Evolutionary conservation across 352 stramenopile genomes (phyloP).

Genomic region (Elongisporangium anandrum): DNA sequence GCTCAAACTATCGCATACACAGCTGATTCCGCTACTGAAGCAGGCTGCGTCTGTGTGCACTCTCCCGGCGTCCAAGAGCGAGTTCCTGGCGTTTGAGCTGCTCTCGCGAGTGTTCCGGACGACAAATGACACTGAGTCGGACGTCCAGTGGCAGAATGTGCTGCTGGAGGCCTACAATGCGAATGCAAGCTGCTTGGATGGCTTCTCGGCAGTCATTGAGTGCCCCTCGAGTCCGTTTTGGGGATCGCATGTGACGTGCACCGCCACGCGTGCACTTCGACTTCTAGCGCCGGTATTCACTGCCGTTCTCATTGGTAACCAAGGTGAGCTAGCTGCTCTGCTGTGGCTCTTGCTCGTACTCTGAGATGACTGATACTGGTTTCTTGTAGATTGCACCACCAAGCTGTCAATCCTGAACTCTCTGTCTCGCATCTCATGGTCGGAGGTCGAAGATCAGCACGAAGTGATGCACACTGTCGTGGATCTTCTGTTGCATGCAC

Average conservation of each 20-base stretch:
- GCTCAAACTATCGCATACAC: background rate
- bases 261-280: slow-evolving; percentile 12
- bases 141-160: slow-evolving; percentile 3
- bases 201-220: slow-evolving; percentile 37
- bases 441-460: slow-evolving; percentile 2
- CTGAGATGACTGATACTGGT: background rate
- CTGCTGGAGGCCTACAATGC: slow-evolving; percentile 37
- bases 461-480: slow-evolving; percentile 6
- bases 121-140: slow-evolving; percentile 4
- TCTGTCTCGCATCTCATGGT: slow-evolving; percentile 40
- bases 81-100: slow-evolving; percentile 41
- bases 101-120: slow-evolving; percentile 22
- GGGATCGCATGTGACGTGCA: slow-evolving; percentile 8
- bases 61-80: slow-evolving; percentile 38
- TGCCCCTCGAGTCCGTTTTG: slow-evolving; percentile 3
- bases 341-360: background rate
- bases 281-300: slow-evolving; percentile 27
- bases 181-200: slow-evolving; percentile 29
- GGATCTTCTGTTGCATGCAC: slow-evolving; percentile 24
- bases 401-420: slow-evolving; percentile 31
- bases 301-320: slow-evolving; percentile 22
- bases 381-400: slow-evolving; percentile 10
- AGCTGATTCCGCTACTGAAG: slow-evolving; percentile 19
- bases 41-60: slow-evolving; percentile 37
- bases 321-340: slow-evolving; percentile 9